Evolutionary conservation across 2,329 filamentous ascomycete species (phyloP).

Genomic region (Chalaropsis ovoidea): DNA sequence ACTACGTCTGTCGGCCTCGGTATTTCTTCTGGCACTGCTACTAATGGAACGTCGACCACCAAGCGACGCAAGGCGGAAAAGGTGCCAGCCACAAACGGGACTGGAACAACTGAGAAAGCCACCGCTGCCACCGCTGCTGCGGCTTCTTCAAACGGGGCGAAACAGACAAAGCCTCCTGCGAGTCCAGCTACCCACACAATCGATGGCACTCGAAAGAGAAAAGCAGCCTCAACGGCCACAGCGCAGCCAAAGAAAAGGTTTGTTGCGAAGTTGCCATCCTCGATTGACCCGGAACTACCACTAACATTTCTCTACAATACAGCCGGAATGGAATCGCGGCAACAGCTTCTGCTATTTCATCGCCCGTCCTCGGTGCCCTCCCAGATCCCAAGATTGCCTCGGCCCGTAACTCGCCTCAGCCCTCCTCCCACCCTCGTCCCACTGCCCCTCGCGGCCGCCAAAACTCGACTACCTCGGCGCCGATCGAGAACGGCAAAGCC

Average conservation of each 20-base stretch:
- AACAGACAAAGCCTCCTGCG: constrained; percentile 46
- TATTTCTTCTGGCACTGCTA: constrained; percentile 43
- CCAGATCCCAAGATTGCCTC: constrained; percentile 46
- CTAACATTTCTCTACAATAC: constrained; percentile 21
- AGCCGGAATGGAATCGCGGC: constrained; percentile 37
- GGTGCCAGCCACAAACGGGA: constrained; percentile 21
- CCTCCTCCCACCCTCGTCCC: constrained; percentile 45
- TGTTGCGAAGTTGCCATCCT: constrained; percentile 29
- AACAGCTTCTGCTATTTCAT: constrained; percentile 63
- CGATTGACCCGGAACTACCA: background rate
- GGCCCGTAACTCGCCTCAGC: constrained; percentile 19
- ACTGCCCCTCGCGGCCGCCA: constrained; percentile 63
- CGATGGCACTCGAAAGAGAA: constrained; percentile 63
- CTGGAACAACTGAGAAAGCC: constrained; percentile 30
- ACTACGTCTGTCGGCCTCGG: constrained; percentile 51
- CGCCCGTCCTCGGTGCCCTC: constrained; percentile 61
- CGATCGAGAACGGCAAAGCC: constrained; percentile 41
- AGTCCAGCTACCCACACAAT: constrained; percentile 61
- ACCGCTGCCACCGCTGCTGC: constrained; percentile 40
- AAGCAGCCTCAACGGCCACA: constrained; percentile 53
- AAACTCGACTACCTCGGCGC: constrained; percentile 55
- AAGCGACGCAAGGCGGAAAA: constrained; percentile 81
- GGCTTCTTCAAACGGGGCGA: constrained; percentile 29
- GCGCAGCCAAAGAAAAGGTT: constrained; percentile 72
- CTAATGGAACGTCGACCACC: constrained; percentile 40